Evolutionary conservation across 2,329 filamentous ascomycete species (phyloP), one percentile per base, ranked within the genome.

Genomic region (Penicillium sp.): DNA sequence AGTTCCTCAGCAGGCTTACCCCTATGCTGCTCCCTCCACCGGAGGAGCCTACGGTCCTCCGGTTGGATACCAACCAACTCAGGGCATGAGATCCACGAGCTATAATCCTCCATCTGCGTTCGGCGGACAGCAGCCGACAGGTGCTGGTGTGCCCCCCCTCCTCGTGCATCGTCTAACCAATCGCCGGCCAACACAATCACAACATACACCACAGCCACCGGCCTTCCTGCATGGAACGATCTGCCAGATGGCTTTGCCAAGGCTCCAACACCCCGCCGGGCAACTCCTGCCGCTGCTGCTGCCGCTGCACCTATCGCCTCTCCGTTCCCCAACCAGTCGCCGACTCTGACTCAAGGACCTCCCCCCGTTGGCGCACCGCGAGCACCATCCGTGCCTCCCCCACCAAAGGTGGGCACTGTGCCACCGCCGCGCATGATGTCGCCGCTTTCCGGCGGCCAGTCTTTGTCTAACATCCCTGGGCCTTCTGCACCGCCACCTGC

Each of bases 191-290:
- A 59, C 53, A 80, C 84, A 38, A 86, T 91, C 19, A 84, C 90
- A 16, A 84, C 89, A 9, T 75, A 75, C 53, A 73, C 73, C 30
- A 85, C 84, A 67, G 79, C 84, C 53, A 87, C 86, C 67, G 87
- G 88, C 60, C 86, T 87, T 59, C 84, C 87, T 27, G 88, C 89
- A 64, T 99, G 94, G 94, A 99, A 99, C 64, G 94, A 99, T 72
- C 88, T 95, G 47, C 94, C 94, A 1, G 83, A 96, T 66, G 89
- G 76, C 52, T 85, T 97, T 42, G 81, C 84, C 42, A 90, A 93
- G 77, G 78, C 82, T 51, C 81, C 88, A n/a, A 82, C 84, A 13
- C 82, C 87, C 19, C 85, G 92, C 61, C 84, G 87, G 68, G 81
- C 81, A 42, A 97, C 93, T 1, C 91, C 92, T 2, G 85, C 81